These are phyloP conservation scores for Bruguiera gymnorhiza DNA, from an alignment of 345 rosid species.

Conservation along the genomic window DNA sequence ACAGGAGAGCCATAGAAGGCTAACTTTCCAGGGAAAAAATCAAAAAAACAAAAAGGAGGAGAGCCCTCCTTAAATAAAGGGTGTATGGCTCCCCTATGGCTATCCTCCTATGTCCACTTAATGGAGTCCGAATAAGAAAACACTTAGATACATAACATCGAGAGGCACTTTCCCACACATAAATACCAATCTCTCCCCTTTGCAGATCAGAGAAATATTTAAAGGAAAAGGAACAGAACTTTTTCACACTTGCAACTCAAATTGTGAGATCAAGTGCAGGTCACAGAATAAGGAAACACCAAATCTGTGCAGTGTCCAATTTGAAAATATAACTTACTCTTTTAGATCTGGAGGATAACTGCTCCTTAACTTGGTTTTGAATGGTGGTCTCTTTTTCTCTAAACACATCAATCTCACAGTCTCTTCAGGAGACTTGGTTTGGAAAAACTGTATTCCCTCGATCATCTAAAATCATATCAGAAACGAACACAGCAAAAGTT, in stretches of 20 bases:
- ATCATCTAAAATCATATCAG: slow-evolving; percentile 55
- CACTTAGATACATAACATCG: no score
- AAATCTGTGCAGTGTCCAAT: not conserved
- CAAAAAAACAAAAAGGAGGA: no score
- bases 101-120: no score
- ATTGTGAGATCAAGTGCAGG: not conserved
- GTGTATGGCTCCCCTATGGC: no score
- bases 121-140: no score
- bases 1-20: no score
- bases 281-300: not conserved
- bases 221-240: no score
- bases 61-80: no score
- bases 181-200: no score
- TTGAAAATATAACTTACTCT: slow-evolving; percentile 54
- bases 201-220: no score
- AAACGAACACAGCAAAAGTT: slow-evolving; percentile 3
- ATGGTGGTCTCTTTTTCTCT: slow-evolving; percentile 67
- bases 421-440: slow-evolving; percentile 69
- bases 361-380: slow-evolving; percentile 58
- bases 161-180: no score
- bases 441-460: slow-evolving; percentile 77
- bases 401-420: slow-evolving; percentile 55
- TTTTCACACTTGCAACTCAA: not conserved
- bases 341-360: slow-evolving; percentile 72
- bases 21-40: no score